phyloP scores from a whole-genome alignment of 2,329 filamentous ascomycete species.

The Teratosphaeria viscida region DNA sequence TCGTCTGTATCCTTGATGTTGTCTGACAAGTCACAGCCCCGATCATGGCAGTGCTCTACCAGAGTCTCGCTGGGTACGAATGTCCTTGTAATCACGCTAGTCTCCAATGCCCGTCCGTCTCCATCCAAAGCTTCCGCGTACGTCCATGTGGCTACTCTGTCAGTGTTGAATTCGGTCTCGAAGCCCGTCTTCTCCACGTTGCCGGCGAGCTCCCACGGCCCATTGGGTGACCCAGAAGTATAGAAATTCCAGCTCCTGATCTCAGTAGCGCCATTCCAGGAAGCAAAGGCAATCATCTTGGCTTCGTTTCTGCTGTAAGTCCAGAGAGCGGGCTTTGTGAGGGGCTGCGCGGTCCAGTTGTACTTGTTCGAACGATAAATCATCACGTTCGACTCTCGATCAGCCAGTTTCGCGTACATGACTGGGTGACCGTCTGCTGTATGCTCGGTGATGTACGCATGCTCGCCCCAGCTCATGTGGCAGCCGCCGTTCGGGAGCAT shows the following conservation, averaged over 20 bases:
- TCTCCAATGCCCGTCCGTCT: slow-evolving; percentile 20
- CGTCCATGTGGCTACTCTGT: slow-evolving; percentile 16
- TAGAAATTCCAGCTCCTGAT: slow-evolving; percentile 43
- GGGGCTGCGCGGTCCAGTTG: slow-evolving; percentile 42
- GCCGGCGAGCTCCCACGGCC: slow-evolving; percentile 29
- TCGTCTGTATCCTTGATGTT: slow-evolving; percentile 10
- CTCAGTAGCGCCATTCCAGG: slow-evolving; percentile 43
- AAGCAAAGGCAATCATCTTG: slow-evolving; percentile 39
- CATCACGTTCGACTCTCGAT: slow-evolving; percentile 31
- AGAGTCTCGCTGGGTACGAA: slow-evolving; percentile 26
- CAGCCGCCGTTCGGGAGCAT: slow-evolving; percentile 44
- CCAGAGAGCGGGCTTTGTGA: slow-evolving; percentile 29
- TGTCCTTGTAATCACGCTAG: slow-evolving; percentile 25
- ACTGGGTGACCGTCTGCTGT: slow-evolving; percentile 39
- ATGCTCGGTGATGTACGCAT: slow-evolving; percentile 34
- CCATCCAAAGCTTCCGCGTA: slow-evolving; percentile 26
- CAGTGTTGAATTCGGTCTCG: slow-evolving; percentile 29
- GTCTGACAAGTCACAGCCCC: slow-evolving; percentile 20
- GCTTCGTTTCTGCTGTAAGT: slow-evolving; percentile 26
- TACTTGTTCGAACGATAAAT: slow-evolving; percentile 47
- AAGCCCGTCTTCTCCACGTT: slow-evolving; percentile 33
- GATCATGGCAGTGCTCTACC: slow-evolving; percentile 22
- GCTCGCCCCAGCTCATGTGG: slow-evolving; percentile 47
- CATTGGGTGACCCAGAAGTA: slow-evolving; percentile 25
- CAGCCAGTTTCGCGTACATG: slow-evolving; percentile 42